Conservation (phyloP, 169 alveolate species). For the Cryptosporidium xiaoi region DNA sequence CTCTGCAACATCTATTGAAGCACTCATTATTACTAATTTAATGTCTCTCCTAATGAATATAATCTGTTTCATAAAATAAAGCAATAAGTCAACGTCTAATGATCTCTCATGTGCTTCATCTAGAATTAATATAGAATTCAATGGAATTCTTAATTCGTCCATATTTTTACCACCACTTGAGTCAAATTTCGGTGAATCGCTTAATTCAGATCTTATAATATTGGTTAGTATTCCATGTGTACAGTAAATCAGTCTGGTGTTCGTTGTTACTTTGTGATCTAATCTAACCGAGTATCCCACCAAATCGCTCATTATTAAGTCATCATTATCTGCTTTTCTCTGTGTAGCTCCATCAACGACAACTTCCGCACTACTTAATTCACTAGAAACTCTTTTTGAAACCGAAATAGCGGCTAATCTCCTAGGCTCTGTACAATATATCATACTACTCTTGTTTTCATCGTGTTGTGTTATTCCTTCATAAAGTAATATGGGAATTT, state of each 20-base stretch:
- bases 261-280: constrained; percentile 27
- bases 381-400: constrained; percentile 36
- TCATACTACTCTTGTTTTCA: constrained; percentile 16
- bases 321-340: background rate
- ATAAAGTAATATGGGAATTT: constrained; percentile 80
- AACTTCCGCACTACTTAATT: background rate
- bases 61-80: constrained; percentile 65
- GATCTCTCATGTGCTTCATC: constrained; percentile 82
- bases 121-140: constrained; percentile 70
- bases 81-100: constrained; percentile 75
- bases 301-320: background rate
- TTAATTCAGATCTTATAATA: constrained; percentile 47
- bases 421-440: constrained; percentile 70
- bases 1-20: constrained; percentile 45
- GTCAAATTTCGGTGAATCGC: background rate
- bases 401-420: constrained; percentile 70
- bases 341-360: no score
- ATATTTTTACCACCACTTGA: background rate
- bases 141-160: constrained; percentile 16
- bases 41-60: constrained; percentile 24
- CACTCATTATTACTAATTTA: constrained; percentile 65
- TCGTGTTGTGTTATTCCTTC: constrained; percentile 61
- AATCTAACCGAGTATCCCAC: constrained; percentile 71
- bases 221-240: constrained; percentile 74
- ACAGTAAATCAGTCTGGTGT: constrained; percentile 71